Conservation (phyloP, 192 early-diverging fungal species). For the Spinellus fusiger region DNA sequence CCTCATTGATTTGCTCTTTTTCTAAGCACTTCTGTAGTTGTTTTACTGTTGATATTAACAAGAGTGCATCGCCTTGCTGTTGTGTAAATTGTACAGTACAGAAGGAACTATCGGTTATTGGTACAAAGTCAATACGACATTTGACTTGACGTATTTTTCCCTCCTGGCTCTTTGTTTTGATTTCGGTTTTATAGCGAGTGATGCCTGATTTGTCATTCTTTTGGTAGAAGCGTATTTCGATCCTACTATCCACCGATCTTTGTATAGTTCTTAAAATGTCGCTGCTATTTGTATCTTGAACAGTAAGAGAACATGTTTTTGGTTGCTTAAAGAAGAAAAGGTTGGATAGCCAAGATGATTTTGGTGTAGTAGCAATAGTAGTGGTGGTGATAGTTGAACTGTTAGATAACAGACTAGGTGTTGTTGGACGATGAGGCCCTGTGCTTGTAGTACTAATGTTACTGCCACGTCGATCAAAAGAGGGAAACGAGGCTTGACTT, state of each 20-base stretch:
- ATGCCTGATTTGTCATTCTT: conserved; percentile 13
- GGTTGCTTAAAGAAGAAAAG: conserved; percentile 29
- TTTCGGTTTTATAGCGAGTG: conserved; percentile 19
- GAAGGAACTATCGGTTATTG: background rate
- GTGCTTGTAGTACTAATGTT: conserved; percentile 9
- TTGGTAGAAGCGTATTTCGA: conserved; percentile 22
- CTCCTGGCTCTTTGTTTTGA: conserved; percentile 15
- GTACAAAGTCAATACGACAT: conserved; percentile 18
- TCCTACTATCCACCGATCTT: conserved; percentile 5
- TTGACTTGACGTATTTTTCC: conserved; percentile 20
- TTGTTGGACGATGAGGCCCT: conserved; percentile 6
- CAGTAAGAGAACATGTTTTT: conserved; percentile 15
- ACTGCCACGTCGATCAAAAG: conserved; percentile 10
- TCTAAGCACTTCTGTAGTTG: background rate
- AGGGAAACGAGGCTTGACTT: conserved; percentile 18
- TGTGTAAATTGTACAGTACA: conserved; percentile 22
- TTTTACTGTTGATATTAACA: background rate
- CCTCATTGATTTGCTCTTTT: no score
- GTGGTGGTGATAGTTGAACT: conserved; percentile 20
- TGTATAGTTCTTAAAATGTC: conserved; percentile 13
- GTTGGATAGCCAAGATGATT: conserved; percentile 17
- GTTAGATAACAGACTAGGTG: conserved; percentile 22
- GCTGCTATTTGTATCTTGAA: conserved; percentile 5
- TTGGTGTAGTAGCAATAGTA: background rate
- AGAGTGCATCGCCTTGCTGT: conserved; percentile 18